phyloP scores from a whole-genome alignment of 306 rosid species.

The Bauhinia variegata region DNA sequence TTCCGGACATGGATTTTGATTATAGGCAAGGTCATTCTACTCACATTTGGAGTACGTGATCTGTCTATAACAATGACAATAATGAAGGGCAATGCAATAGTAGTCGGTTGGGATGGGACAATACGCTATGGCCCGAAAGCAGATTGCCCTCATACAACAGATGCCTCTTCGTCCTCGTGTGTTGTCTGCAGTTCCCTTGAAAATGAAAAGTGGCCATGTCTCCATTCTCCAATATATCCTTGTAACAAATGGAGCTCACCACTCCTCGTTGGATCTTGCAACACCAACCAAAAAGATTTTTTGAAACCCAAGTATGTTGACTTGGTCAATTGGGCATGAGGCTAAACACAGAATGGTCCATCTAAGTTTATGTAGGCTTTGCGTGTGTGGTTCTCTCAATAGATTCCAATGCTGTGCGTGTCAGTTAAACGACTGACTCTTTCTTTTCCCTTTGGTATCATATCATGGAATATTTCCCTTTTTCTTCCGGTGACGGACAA shows the following conservation, averaged over 20 bases:
- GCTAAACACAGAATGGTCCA: slow-evolving; percentile 16
- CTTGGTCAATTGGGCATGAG: not conserved
- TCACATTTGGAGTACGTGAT: too few species aligned
- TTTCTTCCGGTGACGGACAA: not conserved
- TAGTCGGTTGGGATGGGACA: not conserved
- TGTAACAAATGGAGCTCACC: not conserved
- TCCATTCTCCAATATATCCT: slow-evolving; percentile 8
- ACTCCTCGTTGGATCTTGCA: too few species aligned
- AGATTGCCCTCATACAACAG: too few species aligned
- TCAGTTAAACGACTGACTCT: not conserved
- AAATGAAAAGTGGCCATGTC: slow-evolving; percentile 25
- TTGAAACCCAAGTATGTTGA: not conserved
- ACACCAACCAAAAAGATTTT: too few species aligned
- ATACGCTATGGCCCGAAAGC: too few species aligned
- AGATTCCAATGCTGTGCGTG: slow-evolving; percentile 10
- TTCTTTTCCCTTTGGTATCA: not conserved
- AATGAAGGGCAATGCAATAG: not conserved
- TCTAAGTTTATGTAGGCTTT: not conserved
- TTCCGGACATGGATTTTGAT: too few species aligned
- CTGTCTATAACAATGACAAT: too few species aligned
- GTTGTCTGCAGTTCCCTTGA: slow-evolving; percentile 41
- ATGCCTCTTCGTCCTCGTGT: too few species aligned
- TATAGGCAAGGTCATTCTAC: too few species aligned
- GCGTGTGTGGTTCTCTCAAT: slow-evolving; percentile 28
- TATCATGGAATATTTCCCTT: slow-evolving; percentile 1